Evolutionary conservation across 2,329 filamentous ascomycete species (phyloP).

Genomic region (Chrysosporium keratinophilum): DNA sequence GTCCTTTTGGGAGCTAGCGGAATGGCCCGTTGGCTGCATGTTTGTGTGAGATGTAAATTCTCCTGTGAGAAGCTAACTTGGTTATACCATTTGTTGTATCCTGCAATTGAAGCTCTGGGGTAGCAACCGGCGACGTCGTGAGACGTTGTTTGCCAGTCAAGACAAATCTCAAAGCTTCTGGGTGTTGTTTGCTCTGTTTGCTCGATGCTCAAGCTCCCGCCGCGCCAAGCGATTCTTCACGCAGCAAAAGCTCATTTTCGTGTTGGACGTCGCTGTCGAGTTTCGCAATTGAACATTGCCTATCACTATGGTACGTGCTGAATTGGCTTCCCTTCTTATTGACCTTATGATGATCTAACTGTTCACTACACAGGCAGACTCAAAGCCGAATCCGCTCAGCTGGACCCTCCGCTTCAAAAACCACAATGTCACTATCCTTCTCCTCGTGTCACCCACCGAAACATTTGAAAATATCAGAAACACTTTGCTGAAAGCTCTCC

Average conservation of each 20-base stretch:
- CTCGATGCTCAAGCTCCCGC: not conserved
- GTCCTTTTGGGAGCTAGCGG: not conserved
- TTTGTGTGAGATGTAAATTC: not conserved
- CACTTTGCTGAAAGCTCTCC: slow-evolving; percentile 49
- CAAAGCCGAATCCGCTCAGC: slow-evolving; percentile 35
- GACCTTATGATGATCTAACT: not conserved
- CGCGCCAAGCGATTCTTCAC: not conserved
- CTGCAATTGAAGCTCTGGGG: not conserved
- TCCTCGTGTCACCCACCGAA: slow-evolving; percentile 52
- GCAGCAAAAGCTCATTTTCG: not conserved
- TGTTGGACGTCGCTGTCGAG: not conserved
- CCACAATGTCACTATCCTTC: slow-evolving; percentile 58
- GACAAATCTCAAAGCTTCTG: slow-evolving; percentile 4
- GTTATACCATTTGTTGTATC: not conserved
- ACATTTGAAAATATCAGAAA: slow-evolving; percentile 48
- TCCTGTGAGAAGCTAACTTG: not conserved
- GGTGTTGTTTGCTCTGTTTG: slow-evolving; percentile 9
- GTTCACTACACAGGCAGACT: not conserved
- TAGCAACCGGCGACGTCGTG: not conserved
- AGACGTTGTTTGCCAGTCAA: not conserved
- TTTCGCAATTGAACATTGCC: no score
- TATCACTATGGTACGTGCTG: slow-evolving; percentile 3
- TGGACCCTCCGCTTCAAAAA: slow-evolving; percentile 63
- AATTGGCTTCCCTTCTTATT: not conserved
- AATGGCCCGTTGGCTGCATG: slow-evolving; percentile 1